Evolutionary conservation across 1,284 basidiomycete species (phyloP).

Genomic region (Puccinia coronata): DNA sequence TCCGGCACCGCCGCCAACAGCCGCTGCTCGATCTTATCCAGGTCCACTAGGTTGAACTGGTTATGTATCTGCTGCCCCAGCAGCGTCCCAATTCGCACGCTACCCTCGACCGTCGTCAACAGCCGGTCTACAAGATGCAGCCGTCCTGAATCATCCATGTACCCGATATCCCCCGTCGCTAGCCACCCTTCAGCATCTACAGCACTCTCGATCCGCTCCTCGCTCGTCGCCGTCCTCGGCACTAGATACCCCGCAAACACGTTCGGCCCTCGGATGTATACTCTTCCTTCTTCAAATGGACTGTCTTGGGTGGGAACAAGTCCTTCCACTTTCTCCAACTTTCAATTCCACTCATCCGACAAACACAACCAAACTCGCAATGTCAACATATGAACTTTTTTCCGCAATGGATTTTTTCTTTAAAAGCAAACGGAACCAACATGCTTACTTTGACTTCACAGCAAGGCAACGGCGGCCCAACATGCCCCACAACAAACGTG

Average conservation of each 20-base stretch:
- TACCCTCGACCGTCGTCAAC: neutral
- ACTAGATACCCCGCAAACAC: constrained; percentile 26
- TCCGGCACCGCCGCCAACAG: constrained; percentile 3
- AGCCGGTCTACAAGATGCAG: constrained; percentile 37
- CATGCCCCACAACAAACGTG: constrained; percentile 24
- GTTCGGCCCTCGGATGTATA: constrained; percentile 35
- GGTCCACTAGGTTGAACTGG: constrained; percentile 34
- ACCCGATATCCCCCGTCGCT: constrained; percentile 43
- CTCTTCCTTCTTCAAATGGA: constrained; percentile 21
- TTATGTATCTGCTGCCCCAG: constrained; percentile 35
- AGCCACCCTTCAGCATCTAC: constrained; percentile 36
- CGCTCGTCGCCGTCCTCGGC: neutral
- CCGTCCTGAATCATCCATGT: constrained; percentile 2
- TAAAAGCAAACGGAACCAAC: neutral
- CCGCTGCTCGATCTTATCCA: constrained; percentile 35
- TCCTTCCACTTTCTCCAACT: constrained; percentile 26
- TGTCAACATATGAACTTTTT: constrained; percentile 1
- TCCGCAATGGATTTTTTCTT: too few species aligned
- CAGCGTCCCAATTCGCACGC: neutral
- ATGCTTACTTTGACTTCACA: constrained; percentile 47
- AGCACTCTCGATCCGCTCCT: constrained; percentile 7
- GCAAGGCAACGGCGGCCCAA: constrained; percentile 41
- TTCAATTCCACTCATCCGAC: constrained; percentile 33
- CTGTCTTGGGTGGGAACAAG: constrained; percentile 11
- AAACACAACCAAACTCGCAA: neutral